Evolutionary conservation across 2,329 filamentous ascomycete species (phyloP), one percentile per base, ranked within the genome.

Genomic region (Huntiella omanensis): DNA sequence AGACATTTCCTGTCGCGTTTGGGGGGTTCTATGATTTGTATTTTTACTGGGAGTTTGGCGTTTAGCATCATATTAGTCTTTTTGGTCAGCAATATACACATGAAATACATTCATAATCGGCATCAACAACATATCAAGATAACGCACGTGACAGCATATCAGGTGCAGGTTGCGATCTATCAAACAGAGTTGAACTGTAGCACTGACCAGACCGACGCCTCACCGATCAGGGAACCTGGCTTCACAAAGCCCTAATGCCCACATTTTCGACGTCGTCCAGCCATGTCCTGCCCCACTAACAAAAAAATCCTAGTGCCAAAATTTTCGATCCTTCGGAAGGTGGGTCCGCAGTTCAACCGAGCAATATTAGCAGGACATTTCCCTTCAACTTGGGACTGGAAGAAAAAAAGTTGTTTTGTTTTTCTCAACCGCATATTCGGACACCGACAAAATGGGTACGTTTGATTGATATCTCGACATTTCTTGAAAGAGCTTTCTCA

Each of bases 401-500:
- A 45, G 16, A 40, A 39, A 45, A 17, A 39, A 33, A 39, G 13
- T 19, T 11, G 5, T 35, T 33, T 40, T 40, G 34, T 48, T 35
- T 28, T 28, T 33, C 32, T 36, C 43, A 49, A 49, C 44, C 48
- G 44, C 44, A 49, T 47, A 49, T 40, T 46, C 44, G 48, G 46
- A 47, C 48, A 45, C 37, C 48, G 48, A 41, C 48, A 49, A 49
- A 49, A 49, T 49, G 48, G 48, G 48, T 49, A 49, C 36, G 48
- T 49, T 46, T 46, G 42, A 41, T 47, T 44, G 37, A 43, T 38
- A 40, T 46, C 33, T 47, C 45, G 36, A 49, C 37, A 50, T 19
- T 45, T 13, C 40, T 39, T 42, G 47, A 50, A 50, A 49, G 47
- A 48, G 43, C 49, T 53, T 56, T 52, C 52, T 60, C 58, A 62